Evolutionary conservation across 2,329 filamentous ascomycete genomes (phyloP), one percentile per base, ranked within the genome.

Genomic region (Elsinoe batatas): DNA sequence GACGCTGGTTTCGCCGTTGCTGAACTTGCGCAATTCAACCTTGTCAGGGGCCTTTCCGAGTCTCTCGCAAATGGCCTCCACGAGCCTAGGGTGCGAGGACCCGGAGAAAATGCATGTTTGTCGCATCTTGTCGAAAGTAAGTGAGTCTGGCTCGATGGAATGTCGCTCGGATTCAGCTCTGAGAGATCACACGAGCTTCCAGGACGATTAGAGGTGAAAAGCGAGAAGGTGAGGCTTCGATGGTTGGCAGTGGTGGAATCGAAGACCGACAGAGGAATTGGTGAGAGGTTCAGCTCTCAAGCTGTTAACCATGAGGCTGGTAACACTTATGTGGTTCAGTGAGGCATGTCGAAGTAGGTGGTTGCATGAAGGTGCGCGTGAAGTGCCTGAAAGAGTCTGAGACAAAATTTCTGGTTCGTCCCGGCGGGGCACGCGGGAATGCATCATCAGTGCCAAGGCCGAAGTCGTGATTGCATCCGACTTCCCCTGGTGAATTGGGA

Each of bases 1-100:
- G 61, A 86, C 83, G 56, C 80, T 82, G 46, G 82, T 86, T 73
- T 86, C 83, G 60, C 83, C 83, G 71, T 85, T 85, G 70, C 78
- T 79, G 68, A 85, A 85, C 67, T 85, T 84, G 61, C 79, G 76
- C 61, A 85, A 72, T 59, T 81, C 77, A 60, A 79, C 82, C 59
- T 78, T 76, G 51, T 79, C 77, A 22, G 77, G 78, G 58, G 77
- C 74, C 61, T 78, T 79, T 43, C 83, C 83, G 61, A 86, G 72
- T 49, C 82, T 75, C 65, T 84, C 80, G 68, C 82, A 85, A 64
- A 86, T 84, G 56, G 78, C 76, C 60, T 85, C 80, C 63, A 82
- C 78, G 53, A 86, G 77, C 58, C 71, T 69, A 38, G 82, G 82
- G 68, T 86, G 83, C 58, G 81, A 84, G 56, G 77, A 80, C 61